Conservation (phyloP, 495 filamentous ascomycete genomes). For the Aspergillus homomorphus region DNA sequence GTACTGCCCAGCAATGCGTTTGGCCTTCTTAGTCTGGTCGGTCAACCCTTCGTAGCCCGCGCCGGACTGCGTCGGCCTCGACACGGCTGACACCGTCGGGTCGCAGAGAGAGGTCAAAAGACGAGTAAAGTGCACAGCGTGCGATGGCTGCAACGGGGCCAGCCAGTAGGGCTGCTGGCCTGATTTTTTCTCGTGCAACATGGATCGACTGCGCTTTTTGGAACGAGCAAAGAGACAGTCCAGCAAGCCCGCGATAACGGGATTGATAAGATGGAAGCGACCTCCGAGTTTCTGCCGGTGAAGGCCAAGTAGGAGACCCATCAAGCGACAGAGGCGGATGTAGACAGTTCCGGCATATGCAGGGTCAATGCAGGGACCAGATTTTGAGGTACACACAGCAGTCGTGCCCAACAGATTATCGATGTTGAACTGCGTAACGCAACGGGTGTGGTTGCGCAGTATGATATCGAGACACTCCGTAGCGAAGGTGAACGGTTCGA, state of each 20-base stretch:
- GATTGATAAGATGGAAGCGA: slow-evolving; percentile 67
- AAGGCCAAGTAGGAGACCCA: slow-evolving; percentile 52
- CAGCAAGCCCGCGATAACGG: slow-evolving; percentile 61
- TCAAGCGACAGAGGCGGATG: slow-evolving; percentile 57
- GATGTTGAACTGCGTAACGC: slow-evolving; percentile 68
- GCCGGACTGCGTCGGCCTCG: slow-evolving; percentile 40
- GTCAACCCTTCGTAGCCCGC: slow-evolving; percentile 51
- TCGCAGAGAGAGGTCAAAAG: slow-evolving; percentile 76
- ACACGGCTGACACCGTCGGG: slow-evolving; percentile 70
- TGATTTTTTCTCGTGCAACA: slow-evolving; percentile 19
- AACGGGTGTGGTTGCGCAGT: slow-evolving; percentile 51
- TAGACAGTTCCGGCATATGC: slow-evolving; percentile 53
- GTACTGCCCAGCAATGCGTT: slow-evolving; percentile 70
- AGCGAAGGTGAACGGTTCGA: slow-evolving; percentile 55
- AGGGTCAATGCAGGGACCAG: slow-evolving; percentile 34
- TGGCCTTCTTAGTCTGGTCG: slow-evolving; percentile 73
- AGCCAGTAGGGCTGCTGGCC: slow-evolving; percentile 45
- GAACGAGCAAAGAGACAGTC: slow-evolving; percentile 58
- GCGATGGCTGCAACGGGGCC: slow-evolving; percentile 40
- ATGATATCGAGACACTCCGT: slow-evolving; percentile 54
- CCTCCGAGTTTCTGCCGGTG: slow-evolving; percentile 65
- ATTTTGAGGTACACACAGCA: slow-evolving; percentile 47
- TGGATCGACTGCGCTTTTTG: slow-evolving; percentile 45
- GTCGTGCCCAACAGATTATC: slow-evolving; percentile 60
- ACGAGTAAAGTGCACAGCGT: slow-evolving; percentile 64